These are phyloP conservation scores for Curvularia spicifera DNA, from an alignment of 2,329 filamentous ascomycete genomes.

Conservation along the genomic window DNA sequence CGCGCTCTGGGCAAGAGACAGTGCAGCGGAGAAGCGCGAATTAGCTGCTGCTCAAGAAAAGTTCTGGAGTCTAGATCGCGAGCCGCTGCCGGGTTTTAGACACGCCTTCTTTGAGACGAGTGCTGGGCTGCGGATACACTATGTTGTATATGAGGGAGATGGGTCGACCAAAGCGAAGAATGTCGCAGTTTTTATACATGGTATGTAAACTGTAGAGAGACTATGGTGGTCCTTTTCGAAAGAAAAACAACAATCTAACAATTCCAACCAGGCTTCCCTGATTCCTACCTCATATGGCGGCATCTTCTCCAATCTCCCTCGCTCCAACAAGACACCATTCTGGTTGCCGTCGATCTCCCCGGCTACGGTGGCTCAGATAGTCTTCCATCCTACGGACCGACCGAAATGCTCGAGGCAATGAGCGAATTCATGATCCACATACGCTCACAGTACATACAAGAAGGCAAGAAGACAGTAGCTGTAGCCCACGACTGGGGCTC, in stretches of 20 bases:
- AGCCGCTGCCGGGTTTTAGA: constrained; percentile 53
- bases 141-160: constrained; percentile 52
- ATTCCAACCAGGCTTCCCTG: constrained; percentile 57
- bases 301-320: constrained; percentile 53
- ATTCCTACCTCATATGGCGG: constrained; percentile 63
- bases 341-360: constrained; percentile 64
- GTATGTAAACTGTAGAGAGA: constrained; percentile 13
- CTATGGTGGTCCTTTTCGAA: not conserved
- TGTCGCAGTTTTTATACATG: constrained; percentile 63
- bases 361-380: constrained; percentile 65
- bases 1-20: constrained; percentile 36
- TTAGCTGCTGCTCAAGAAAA: constrained; percentile 55
- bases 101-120: constrained; percentile 61
- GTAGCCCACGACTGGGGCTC: constrained; percentile 64
- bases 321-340: constrained; percentile 48
- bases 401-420: constrained; percentile 60
- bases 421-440: constrained; percentile 61
- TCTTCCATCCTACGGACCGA: constrained; percentile 57
- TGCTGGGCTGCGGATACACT: constrained; percentile 61
- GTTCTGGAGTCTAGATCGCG: constrained; percentile 61
- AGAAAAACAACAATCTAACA: not conserved
- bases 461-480: constrained; percentile 50
- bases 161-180: constrained; percentile 32
- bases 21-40: constrained; percentile 33
- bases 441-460: constrained; percentile 52